Base-by-base conservation (phyloP, 768 basidiomycete species). In the Boletus vinaceobasis region DNA sequence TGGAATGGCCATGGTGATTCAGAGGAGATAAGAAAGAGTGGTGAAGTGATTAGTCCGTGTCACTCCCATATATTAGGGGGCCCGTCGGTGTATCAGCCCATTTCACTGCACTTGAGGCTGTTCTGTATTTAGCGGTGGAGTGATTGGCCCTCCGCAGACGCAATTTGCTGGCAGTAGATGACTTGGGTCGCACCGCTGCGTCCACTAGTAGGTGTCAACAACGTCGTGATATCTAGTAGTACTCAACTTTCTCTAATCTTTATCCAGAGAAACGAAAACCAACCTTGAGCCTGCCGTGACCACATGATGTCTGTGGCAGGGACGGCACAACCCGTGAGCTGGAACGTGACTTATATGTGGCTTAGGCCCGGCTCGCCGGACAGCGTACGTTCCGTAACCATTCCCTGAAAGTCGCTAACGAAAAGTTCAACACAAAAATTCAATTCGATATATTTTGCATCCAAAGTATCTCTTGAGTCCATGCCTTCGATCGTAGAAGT, bases 1-100 rank as follows among this genome's bases (percentile, higher is more conserved):
- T 29, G 56, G 35, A 21, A n/a, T 32, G 17, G 38, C 7, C 63
- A 64, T 64, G 52, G 42, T 38, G 14, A 48, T 21, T 43, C 23
- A 13, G 39, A 31, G 26, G 48, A 17, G 50, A 49, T 33, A 50
- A 31, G 48, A 27, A 19, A 7, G 23, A 39, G 9, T 6, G 0
- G 21, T 1, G 32, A 40, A 38, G 17, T 14, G 6, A 5, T 44
- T 26, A 27, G 21, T 21, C 23, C 43, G 32, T n/a, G 9, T 26
- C 10, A 32, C 21, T 9, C 52, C 9, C 17, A 37, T 56, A 36
- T 19, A 53, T 47, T 47, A 10, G 14, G 11, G 11, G 17, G 7
- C 5, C 4, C 4, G 14, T 39, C 39, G 7, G 49, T 23, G 33
- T 6, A 21, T 47, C 17, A 4, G 13, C 19, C 19, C 27, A 14